Conservation (phyloP, 2,329 filamentous ascomycete species). For the Aureobasidium sp. region DNA sequence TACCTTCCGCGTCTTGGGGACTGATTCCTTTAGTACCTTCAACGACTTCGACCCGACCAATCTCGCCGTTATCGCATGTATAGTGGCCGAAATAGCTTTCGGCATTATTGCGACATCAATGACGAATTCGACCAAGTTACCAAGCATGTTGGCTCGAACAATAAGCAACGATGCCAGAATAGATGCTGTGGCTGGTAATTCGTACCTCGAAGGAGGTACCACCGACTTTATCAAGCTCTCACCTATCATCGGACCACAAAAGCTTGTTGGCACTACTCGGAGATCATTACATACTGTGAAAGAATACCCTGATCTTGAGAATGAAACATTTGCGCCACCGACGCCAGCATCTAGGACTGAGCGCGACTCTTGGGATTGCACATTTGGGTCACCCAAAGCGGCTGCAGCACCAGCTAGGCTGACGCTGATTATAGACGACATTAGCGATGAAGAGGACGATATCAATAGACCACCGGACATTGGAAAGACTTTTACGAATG, state of each 20-base stretch:
- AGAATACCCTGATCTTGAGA: neutral
- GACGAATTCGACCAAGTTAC: neutral
- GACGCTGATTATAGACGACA: slow-evolving; percentile 5
- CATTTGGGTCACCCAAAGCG: neutral
- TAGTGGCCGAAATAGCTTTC: slow-evolving; percentile 29
- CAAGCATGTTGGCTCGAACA: neutral
- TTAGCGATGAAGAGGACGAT: neutral
- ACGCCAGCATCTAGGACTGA: neutral
- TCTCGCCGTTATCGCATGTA: slow-evolving; percentile 25
- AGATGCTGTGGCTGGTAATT: neutral
- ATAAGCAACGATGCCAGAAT: neutral
- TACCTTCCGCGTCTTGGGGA: slow-evolving; percentile 21
- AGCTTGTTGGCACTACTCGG: neutral
- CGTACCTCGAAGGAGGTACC: neutral
- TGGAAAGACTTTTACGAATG: neutral
- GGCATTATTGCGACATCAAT: slow-evolving; percentile 4
- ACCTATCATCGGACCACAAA: neutral
- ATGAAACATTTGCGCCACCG: neutral
- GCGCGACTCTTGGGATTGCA: neutral
- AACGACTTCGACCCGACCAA: slow-evolving; percentile 22
- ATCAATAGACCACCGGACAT: neutral
- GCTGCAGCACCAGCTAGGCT: neutral
- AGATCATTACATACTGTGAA: neutral
- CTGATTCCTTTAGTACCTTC: slow-evolving; percentile 16
- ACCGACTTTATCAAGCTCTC: neutral